Evolutionary conservation across 2,329 filamentous ascomycete species (phyloP), one percentile per base, ranked within the genome.

Genomic region (Chaetomium sp.): DNA sequence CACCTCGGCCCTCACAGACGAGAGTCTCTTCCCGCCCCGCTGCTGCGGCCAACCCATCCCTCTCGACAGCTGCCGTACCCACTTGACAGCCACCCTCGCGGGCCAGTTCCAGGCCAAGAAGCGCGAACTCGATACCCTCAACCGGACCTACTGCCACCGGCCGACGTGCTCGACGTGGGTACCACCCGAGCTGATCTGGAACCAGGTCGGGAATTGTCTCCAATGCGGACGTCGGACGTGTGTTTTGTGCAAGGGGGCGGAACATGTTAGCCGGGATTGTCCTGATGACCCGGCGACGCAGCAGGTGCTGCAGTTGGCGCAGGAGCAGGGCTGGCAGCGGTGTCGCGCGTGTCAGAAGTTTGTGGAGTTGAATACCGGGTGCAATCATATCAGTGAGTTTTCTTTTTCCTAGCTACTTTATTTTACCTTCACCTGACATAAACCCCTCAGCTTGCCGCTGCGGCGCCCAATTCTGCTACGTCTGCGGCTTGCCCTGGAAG

Each of bases 331-430:
- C 1, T 85, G 81, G 81, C 74, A 79, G 63, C 68, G 74, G 2
- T 85, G 81, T 56, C 65, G 63, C 4, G 54, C 59, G 0, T 85
- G 81, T 59, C 61, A 59, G 2, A 56, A 69, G 0, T 37, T 84
- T 10, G 71, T 85, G 0, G 79, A 82, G 65, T 66, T 81, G 0
- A 35, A 63, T 0, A n/a, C 38, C 0, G 81, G 81, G 1, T 84
- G 81, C 57, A 71, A 78, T 50, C 81, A 84, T 51, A 84, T 84
- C 3, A 79, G 80, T 84, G 60, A 64, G 77, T 75, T 5, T 9
- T 2, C 5, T 8, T 7, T 2, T 9, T 32, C 9, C 14, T 12
- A 11, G 14, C 40, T n/a, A 6, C 6, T 6, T 42, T 14, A 42
- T 14, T 6, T 6, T 11, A 42, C 10, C 14, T 14, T 42, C 7